Base-by-base conservation (phyloP, 352 stramenopile species). In the Blastocystis sp. region DNA sequence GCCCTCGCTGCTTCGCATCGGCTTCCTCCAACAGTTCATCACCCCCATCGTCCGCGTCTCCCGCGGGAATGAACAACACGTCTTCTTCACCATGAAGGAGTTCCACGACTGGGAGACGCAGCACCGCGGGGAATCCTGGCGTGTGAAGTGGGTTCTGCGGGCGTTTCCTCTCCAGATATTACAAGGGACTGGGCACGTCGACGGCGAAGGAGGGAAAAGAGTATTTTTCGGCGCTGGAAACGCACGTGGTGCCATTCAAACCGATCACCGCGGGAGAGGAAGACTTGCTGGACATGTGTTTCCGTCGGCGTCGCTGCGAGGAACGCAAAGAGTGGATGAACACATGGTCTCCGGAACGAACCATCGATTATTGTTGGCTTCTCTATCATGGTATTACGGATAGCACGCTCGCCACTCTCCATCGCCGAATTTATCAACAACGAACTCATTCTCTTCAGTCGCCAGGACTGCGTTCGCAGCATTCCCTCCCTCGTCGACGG, bases 141-240 rank as follows among this genome's bases (percentile, higher is more conserved):
- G 91, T 36, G 94, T 98, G 72, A 98, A 98, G 92, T 85, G 29
- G 56, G 18, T 4, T 42, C n/a, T 24, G 21, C 9, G 18, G 16
- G 1, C 27, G 32, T 48, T 0, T 32, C 27, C 75, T 44, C 27
- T 21, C 9, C 75, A 85, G 75, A 40, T 99, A 98, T 89, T 98
- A 98, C 90, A 99, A 99, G 91, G 96, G 96, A 94, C 91, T 99
- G 34, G 96, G 96, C 91, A 99, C 96, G 21, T 97, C 93, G 89
- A 98, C 94, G 14, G 88, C 93, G 36, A 90, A 93, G 32, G 96
- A 99, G 87, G 95, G 94, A 3, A 97, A 97, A 87, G 94, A 97
- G 77, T 99, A 99, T 88, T 99, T 98, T 73, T 92, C 92, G 11
- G 92, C 96, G 67, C 91, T 98, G 65, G 89, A 92, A 69, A 92